These are phyloP conservation scores for Penicillium argentinense DNA, from an alignment of 495 filamentous ascomycete genomes.

Conservation along the genomic window DNA sequence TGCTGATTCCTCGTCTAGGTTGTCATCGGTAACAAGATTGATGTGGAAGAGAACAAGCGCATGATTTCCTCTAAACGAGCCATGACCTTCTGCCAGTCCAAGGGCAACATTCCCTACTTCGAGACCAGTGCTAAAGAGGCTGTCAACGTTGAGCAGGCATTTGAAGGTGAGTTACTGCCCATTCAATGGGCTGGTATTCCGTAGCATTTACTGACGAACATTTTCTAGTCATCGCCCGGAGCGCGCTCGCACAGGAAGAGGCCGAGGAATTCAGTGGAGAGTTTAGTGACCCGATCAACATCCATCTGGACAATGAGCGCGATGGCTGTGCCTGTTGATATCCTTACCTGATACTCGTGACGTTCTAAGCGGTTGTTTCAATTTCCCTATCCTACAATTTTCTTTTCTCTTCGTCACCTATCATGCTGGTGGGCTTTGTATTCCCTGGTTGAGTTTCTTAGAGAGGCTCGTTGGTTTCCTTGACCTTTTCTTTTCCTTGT, in stretches of 20 bases:
- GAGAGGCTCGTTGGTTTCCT: slow-evolving; percentile 17
- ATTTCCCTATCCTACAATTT: slow-evolving; percentile 14
- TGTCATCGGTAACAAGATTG: slow-evolving; percentile 98
- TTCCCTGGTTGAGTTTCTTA: slow-evolving; percentile 16
- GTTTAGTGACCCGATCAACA: slow-evolving; percentile 96
- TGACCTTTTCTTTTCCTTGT: slow-evolving; percentile 10
- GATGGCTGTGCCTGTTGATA: slow-evolving; percentile 88
- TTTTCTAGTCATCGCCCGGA: slow-evolving; percentile 84
- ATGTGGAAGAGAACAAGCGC: slow-evolving; percentile 96
- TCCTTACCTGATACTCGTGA: slow-evolving; percentile 28
- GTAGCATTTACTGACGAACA: slow-evolving; percentile 11
- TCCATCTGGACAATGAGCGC: slow-evolving; percentile 86
- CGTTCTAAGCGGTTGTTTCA: slow-evolving; percentile 24
- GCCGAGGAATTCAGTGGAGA: slow-evolving; percentile 89
- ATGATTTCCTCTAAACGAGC: slow-evolving; percentile 94
- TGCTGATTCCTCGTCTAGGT: slow-evolving; percentile 48
- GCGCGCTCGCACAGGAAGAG: slow-evolving; percentile 94
- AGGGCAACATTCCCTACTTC: slow-evolving; percentile 96
- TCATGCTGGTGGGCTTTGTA: slow-evolving; percentile 13
- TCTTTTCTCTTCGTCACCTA: slow-evolving; percentile 13
- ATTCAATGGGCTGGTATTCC: too few species aligned
- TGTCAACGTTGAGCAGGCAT: slow-evolving; percentile 96
- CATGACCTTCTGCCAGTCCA: slow-evolving; percentile 95
- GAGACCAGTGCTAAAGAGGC: slow-evolving; percentile 99
- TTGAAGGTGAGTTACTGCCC: slow-evolving; percentile 82